Evolutionary conservation across 148 eudicot species (phyloP), one percentile per base, ranked within the genome.

Genomic region (Rhododendron henanense): DNA sequence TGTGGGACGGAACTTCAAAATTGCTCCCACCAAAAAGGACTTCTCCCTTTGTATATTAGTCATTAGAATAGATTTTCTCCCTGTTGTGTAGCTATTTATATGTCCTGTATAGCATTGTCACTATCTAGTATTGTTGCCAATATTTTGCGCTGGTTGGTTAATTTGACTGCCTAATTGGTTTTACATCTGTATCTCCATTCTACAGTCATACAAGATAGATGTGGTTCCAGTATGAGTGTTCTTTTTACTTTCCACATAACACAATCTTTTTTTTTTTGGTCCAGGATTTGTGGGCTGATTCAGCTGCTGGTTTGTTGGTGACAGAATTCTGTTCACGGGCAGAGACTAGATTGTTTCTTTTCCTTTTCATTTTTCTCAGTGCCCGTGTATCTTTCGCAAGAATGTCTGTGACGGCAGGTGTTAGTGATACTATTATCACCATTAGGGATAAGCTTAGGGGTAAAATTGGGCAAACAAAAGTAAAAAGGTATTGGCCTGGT

Each of bases 371-470:
- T 61, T 61, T 61, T 59, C 33, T 31, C 45, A 59, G 48, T 55
- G 78, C 39, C 7, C n/a, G 63, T 25, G 2, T 65, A 5, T 79
- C 45, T 65, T 3, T 67, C 0, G 23, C 15, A 53, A 87, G 73
- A 16, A 95, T 95, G 98, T 95, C 98, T 35, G 98, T 95, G 23
- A 95, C 98, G 0, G 98, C 98, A 1, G 98, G 96, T 51, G 98
- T 95, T 6, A 91, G 94, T 85, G 97, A 95, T 89, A 82, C 94
- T 81, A 84, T 92, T 7, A 93, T 93, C 48, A 93, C 98, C 59
- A 84, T 95, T 59, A 85, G 98, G 91, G 98, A 94, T 87, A 95
- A 95, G 86, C 94, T 95, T 47, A 90, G 96, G 78, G 98, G 98
- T 31, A 94, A 93, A 85, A 95, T 95, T 51, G 95, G 97, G 25